phyloP scores from a whole-genome alignment of 2,329 filamentous ascomycete species.

The Penicillium sp. region DNA sequence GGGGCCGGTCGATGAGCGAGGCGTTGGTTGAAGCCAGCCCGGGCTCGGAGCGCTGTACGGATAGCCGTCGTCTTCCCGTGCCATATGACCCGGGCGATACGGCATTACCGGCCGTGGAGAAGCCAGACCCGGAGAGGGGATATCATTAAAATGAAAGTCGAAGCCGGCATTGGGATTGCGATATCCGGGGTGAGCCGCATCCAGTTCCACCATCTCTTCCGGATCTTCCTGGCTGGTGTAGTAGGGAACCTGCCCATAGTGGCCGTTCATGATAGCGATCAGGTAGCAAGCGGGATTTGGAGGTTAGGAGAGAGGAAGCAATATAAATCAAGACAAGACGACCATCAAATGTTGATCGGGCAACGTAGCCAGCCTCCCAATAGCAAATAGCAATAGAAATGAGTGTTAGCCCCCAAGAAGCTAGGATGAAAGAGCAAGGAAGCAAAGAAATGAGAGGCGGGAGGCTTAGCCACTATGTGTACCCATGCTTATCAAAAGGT shows the following conservation, averaged over 20 bases:
- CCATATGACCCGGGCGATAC: conserved; percentile 18
- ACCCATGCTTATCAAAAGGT: conserved; percentile 1
- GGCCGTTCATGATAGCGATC: conserved; percentile 1
- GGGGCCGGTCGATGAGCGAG: conserved; percentile 18
- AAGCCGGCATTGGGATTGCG: conserved; percentile 16
- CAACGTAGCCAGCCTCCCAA: not conserved
- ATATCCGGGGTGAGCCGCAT: conserved; percentile 12
- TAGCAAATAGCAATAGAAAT: conserved; percentile 4
- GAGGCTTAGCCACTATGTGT: conserved; percentile 4
- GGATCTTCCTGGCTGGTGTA: conserved; percentile 14
- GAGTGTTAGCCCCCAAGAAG: conserved; percentile 9
- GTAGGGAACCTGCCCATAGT: conserved; percentile 9
- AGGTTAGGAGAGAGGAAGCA: conserved; percentile 7
- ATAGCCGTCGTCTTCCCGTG: not conserved
- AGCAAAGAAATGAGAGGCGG: not conserved
- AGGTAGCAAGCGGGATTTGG: conserved; percentile 2
- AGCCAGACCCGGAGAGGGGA: conserved; percentile 4
- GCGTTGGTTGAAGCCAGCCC: conserved; percentile 18
- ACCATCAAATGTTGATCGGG: not conserved
- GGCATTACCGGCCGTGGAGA: conserved; percentile 22
- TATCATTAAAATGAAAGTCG: conserved; percentile 18
- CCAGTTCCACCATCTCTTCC: conserved; percentile 28
- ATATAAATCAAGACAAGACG: not conserved
- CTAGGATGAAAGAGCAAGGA: conserved; percentile 1
- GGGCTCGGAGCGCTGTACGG: conserved; percentile 13